Evolutionary conservation across 257 asterid genomes (phyloP).

Genomic region (Lavandula angustifolia): DNA sequence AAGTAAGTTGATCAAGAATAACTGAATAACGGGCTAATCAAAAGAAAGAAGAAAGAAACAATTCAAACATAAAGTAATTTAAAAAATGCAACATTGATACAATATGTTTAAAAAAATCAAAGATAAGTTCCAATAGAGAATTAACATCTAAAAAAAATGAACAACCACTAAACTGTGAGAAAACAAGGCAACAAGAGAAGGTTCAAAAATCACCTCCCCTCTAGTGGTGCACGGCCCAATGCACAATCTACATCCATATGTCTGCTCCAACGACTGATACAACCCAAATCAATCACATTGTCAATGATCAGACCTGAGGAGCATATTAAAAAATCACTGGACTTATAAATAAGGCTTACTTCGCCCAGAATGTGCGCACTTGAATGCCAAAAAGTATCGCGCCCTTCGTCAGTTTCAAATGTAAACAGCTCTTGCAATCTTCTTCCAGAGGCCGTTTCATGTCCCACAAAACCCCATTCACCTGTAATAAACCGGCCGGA

Average conservation of each 20-base stretch:
- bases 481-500: too few species aligned
- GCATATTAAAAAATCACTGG: too few species aligned
- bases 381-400: constrained; percentile 98
- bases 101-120: constrained; percentile 4
- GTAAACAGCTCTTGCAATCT: constrained; percentile 75
- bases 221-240: constrained; percentile 93
- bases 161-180: not conserved
- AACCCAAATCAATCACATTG: constrained; percentile 12
- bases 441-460: constrained; percentile 86
- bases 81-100: not conserved
- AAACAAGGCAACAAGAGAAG: constrained; percentile 20
- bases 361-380: constrained; percentile 99
- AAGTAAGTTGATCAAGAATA: constrained; percentile 1
- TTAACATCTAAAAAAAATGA: not conserved
- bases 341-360: constrained; percentile 57
- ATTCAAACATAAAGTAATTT: too few species aligned
- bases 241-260: constrained; percentile 88
- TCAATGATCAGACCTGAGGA: constrained; percentile 4
- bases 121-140: not conserved
- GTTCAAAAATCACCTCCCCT: constrained; percentile 64
- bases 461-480: constrained; percentile 82
- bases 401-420: constrained; percentile 85
- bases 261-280: constrained; percentile 74
- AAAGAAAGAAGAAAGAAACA: constrained; percentile 18
- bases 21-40: constrained; percentile 15